Evolutionary conservation across 768 basidiomycete genomes (phyloP).

Genomic region (Rhizopogon sp.): DNA sequence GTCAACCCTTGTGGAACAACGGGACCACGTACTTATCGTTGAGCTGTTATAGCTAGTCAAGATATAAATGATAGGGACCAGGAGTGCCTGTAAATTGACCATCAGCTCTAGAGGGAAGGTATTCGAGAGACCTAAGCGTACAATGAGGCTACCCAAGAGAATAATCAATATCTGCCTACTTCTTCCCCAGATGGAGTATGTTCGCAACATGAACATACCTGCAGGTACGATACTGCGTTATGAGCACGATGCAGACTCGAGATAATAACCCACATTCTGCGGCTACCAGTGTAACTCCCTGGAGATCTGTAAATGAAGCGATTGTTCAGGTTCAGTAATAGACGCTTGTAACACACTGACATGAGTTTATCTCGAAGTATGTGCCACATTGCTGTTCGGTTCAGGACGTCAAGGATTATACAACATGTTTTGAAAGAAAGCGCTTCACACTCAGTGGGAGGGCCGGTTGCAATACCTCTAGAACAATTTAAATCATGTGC

Average conservation of each 20-base stretch:
- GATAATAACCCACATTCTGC: not conserved
- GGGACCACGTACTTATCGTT: not conserved
- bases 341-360: not conserved
- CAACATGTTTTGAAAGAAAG: not conserved
- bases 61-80: not conserved
- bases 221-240: not conserved
- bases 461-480: constrained; percentile 1
- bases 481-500: not conserved
- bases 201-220: constrained; percentile 1
- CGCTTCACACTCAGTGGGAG: not conserved
- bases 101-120: not conserved
- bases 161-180: not conserved
- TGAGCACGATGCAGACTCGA: not conserved
- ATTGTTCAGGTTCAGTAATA: not conserved
- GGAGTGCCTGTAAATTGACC: not conserved
- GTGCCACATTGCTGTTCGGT: not conserved
- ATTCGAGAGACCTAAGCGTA: not conserved
- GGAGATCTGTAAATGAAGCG: not conserved
- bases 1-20: not conserved
- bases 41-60: not conserved
- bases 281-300: not conserved
- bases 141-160: not conserved
- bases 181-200: constrained; percentile 1
- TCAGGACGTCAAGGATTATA: not conserved
- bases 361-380: not conserved